Evolutionary conservation across 1,139 yeast species (phyloP).

Genomic region (Saccharomycopsis hybrid): DNA sequence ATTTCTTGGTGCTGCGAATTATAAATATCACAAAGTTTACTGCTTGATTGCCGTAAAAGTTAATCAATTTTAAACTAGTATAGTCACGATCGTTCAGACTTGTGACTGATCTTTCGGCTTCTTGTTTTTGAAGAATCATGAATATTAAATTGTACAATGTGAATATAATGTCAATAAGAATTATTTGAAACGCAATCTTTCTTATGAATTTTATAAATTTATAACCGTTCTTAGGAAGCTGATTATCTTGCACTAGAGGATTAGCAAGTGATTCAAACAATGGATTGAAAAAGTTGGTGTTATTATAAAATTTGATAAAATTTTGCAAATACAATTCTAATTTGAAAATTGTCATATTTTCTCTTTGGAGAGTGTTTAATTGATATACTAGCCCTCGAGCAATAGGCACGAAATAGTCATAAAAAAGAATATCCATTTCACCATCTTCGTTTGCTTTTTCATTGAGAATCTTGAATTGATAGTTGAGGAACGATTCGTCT

Average conservation of each 20-base stretch:
- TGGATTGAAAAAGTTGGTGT: slow-evolving; percentile 13
- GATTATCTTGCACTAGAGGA: slow-evolving; percentile 19
- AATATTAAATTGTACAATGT: slow-evolving; percentile 17
- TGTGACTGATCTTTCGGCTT: neutral
- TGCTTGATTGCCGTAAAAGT: slow-evolving; percentile 19
- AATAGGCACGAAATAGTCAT: slow-evolving; percentile 16
- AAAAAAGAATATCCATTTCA: slow-evolving; percentile 5
- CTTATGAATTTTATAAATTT: slow-evolving; percentile 17
- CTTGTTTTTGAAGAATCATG: slow-evolving; percentile 13
- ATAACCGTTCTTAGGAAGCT: slow-evolving; percentile 17
- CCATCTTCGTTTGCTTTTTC: slow-evolving; percentile 4
- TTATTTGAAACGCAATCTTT: slow-evolving; percentile 17
- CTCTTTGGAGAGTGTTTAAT: slow-evolving; percentile 5
- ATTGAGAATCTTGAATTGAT: slow-evolving; percentile 10
- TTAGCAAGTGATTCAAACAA: slow-evolving; percentile 15
- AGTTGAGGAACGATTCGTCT: slow-evolving; percentile 9
- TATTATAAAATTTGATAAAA: slow-evolving; percentile 14
- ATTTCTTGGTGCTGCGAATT: slow-evolving; percentile 9
- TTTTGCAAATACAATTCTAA: slow-evolving; percentile 18
- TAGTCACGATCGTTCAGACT: no score
- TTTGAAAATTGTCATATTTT: slow-evolving; percentile 14
- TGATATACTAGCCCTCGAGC: slow-evolving; percentile 13
- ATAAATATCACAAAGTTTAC: slow-evolving; percentile 17
- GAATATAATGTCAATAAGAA: slow-evolving; percentile 16
- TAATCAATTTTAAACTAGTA: slow-evolving; percentile 8